These are phyloP conservation scores for Russula foetens DNA, from an alignment of 768 basidiomycete species.

Conservation along the genomic window DNA sequence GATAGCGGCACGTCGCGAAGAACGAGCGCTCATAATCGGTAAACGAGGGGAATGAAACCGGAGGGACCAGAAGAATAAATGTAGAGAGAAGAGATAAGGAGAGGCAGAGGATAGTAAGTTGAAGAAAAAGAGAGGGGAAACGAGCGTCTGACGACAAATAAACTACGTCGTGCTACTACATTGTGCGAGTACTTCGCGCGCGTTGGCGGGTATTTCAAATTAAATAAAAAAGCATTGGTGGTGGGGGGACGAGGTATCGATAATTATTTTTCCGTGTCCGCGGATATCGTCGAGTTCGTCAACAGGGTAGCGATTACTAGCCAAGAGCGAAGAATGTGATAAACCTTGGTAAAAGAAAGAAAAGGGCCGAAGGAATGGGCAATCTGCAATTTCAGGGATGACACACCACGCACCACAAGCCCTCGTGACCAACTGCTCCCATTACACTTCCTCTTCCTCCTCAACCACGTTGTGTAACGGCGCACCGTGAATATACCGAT, in stretches of 20 bases:
- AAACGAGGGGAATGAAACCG: too few relatives aligned
- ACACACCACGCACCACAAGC: not conserved
- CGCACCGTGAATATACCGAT: too few relatives aligned
- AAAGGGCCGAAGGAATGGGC: not conserved
- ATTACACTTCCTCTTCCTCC: slow-evolving; percentile 63
- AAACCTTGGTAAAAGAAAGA: not conserved
- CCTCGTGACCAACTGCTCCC: not conserved
- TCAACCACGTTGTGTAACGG: too few relatives aligned
- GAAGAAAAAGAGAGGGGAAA: not conserved
- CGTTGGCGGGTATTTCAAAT: not conserved
- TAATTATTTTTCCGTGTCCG: not conserved
- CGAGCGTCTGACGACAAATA: too few relatives aligned
- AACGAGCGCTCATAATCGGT: not conserved
- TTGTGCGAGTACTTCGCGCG: not conserved
- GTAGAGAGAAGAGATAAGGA: too few relatives aligned
- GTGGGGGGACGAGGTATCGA: not conserved
- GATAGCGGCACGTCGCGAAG: too few relatives aligned
- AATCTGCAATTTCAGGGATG: too few relatives aligned
- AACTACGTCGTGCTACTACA: too few relatives aligned
- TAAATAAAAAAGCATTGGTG: not conserved
- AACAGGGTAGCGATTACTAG: too few relatives aligned
- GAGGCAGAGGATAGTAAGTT: not conserved
- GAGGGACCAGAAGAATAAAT: not conserved
- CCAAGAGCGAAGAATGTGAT: too few relatives aligned
- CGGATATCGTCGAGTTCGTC: too few relatives aligned